These are phyloP conservation scores for Otatea glauca DNA, from an alignment of 176 grass and related monocot species.

Conservation along the genomic window DNA sequence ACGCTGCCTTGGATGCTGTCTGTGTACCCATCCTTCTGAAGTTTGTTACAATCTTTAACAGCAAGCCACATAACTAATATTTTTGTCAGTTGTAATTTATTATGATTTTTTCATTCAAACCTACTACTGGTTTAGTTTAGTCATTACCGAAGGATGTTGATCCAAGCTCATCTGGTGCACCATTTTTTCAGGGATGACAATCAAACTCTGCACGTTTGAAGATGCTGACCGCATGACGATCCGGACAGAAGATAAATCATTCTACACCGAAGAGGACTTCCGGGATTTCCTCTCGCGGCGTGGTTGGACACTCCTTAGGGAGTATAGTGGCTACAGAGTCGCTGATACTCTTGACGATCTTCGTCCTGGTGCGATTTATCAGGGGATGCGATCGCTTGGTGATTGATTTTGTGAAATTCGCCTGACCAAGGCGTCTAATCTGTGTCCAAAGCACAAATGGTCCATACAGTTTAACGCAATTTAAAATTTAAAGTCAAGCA, in stretches of 20 bases:
- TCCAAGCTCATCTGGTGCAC: background rate
- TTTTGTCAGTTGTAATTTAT: background rate
- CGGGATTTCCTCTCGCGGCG: constrained; percentile 63
- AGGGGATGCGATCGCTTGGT: constrained; percentile 59
- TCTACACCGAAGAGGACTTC: constrained; percentile 90
- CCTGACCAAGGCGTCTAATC: background rate
- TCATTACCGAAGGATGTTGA: background rate
- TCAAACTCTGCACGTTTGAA: constrained; percentile 82
- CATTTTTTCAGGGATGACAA: constrained; percentile 63
- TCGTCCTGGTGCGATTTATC: constrained; percentile 70
- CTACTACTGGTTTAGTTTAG: constrained; percentile 8
- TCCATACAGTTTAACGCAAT: background rate
- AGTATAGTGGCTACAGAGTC: constrained; percentile 63
- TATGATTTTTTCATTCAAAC: background rate
- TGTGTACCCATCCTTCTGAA: background rate
- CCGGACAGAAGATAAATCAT: constrained; percentile 78
- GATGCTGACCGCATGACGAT: constrained; percentile 60
- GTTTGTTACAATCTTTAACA: background rate
- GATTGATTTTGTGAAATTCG: constrained; percentile 51
- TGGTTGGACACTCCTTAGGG: constrained; percentile 75
- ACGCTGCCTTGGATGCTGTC: background rate
- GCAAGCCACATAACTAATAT: background rate
- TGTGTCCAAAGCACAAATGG: constrained; percentile 1
- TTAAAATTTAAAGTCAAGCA: constrained; percentile 19
- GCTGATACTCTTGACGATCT: constrained; percentile 79